A percentile compares a stretch with the other conserved stretches of the same genome.
Conservation (phyloP, 805 yeast genomes). For the Cyberlindnera nakhonratchasimensis region DNA sequence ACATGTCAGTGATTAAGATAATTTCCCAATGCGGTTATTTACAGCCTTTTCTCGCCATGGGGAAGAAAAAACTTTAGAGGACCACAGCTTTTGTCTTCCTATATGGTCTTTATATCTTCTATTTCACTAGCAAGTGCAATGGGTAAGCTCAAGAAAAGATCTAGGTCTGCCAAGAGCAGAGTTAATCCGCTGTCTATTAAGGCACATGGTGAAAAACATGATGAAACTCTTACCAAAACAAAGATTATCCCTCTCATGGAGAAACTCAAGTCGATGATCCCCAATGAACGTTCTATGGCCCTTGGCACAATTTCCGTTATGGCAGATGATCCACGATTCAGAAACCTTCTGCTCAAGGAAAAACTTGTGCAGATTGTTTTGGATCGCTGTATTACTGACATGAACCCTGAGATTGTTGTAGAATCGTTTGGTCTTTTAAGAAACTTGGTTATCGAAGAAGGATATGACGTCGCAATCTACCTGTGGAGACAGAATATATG, state of each 20-base stretch:
- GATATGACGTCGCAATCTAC: conserved; percentile 72
- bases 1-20: not conserved
- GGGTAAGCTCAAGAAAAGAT: conserved; percentile 75
- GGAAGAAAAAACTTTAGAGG: conserved; percentile 1
- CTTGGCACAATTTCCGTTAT: conserved; percentile 67
- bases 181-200: conserved; percentile 32
- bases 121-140: no score
- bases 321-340: conserved; percentile 62
- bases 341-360: conserved; percentile 66
- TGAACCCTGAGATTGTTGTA: conserved; percentile 70
- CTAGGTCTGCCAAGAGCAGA: conserved; percentile 44
- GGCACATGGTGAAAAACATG: conserved; percentile 38
- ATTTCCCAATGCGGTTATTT: conserved; percentile 3
- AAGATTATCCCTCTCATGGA: conserved; percentile 67
- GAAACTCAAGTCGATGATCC: conserved; percentile 56
- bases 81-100: not conserved
- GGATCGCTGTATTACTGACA: conserved; percentile 62
- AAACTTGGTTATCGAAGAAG: conserved; percentile 80
- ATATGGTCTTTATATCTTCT: no score
- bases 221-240: conserved; percentile 46
- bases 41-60: not conserved
- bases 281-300: conserved; percentile 77
- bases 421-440: conserved; percentile 80
- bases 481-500: conserved; percentile 80
- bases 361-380: conserved; percentile 60